Evolutionary conservation across 2,329 filamentous ascomycete genomes (phyloP).

Genomic region (Exophiala sideris): DNA sequence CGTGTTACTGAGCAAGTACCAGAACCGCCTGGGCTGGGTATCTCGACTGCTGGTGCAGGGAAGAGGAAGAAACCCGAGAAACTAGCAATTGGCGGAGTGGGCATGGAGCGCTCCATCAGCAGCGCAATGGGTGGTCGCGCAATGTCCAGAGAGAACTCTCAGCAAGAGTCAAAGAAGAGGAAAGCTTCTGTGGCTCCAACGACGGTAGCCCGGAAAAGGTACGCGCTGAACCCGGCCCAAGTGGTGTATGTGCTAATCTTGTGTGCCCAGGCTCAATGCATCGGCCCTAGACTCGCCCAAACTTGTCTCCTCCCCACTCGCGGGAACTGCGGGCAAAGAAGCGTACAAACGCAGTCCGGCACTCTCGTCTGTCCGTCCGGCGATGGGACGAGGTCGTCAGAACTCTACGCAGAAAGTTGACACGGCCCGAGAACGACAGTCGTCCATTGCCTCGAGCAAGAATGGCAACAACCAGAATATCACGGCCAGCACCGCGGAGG

Average conservation of each 20-base stretch:
- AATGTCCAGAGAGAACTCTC: conserved; percentile 29
- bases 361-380: conserved; percentile 58
- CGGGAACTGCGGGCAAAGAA: conserved; percentile 63
- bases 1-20: conserved; percentile 56
- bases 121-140: conserved; percentile 21
- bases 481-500: conserved; percentile 32
- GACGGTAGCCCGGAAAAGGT: conserved; percentile 68
- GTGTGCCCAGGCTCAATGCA: conserved; percentile 22
- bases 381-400: conserved; percentile 69
- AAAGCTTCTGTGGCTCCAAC: conserved; percentile 31
- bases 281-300: conserved; percentile 63
- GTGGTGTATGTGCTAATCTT: neutral
- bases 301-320: conserved; percentile 70
- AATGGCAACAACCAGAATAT: conserved; percentile 59
- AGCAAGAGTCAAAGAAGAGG: conserved; percentile 30
- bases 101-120: conserved; percentile 68
- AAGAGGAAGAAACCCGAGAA: conserved; percentile 69
- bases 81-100: conserved; percentile 36
- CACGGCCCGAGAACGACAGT: conserved; percentile 30
- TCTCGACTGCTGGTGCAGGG: conserved; percentile 56
- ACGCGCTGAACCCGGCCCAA: conserved; percentile 33
- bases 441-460: conserved; percentile 58
- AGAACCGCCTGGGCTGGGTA: conserved; percentile 58
- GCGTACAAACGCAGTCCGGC: conserved; percentile 57
- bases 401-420: conserved; percentile 64